phyloP scores from a whole-genome alignment of 495 filamentous ascomycete species.

The Recurvomyces mirabilis region DNA sequence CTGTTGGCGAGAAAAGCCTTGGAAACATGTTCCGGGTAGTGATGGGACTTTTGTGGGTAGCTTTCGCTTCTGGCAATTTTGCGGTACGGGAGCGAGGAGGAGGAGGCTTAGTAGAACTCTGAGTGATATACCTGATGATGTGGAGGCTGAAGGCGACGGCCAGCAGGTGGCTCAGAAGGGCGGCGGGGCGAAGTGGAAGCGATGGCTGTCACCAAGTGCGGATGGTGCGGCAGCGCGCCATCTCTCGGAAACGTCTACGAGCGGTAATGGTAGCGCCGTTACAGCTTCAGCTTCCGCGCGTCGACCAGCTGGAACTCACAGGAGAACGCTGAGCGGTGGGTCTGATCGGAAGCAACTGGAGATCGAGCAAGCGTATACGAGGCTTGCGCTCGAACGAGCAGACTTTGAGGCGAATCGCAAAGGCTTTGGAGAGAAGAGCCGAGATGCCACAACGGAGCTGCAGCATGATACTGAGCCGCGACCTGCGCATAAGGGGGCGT shows the following conservation, averaged over 20 bases:
- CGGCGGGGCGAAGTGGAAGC: not conserved
- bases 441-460: too few species aligned
- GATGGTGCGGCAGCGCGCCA: too few species aligned
- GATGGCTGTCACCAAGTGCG: not conserved
- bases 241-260: too few species aligned
- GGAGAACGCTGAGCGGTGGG: slow-evolving; percentile 8
- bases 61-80: slow-evolving; percentile 31
- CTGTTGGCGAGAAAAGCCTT: slow-evolving; percentile 53
- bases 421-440: slow-evolving; percentile 8
- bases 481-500: too few species aligned
- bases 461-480: too few species aligned
- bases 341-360: slow-evolving; percentile 16
- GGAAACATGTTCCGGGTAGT: slow-evolving; percentile 45
- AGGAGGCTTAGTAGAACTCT: slow-evolving; percentile 3
- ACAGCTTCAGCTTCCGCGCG: not conserved
- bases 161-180: not conserved
- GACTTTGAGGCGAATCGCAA: slow-evolving; percentile 8
- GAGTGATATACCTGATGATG: not conserved
- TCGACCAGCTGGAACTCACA: not conserved
- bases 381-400: slow-evolving; percentile 15
- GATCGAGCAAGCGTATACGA: slow-evolving; percentile 7
- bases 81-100: not conserved
- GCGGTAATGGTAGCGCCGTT: not conserved
- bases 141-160: not conserved
- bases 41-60: slow-evolving; percentile 35